Evolutionary conservation across 305 asterid genomes (phyloP), one percentile per base, ranked within the genome.

Genomic region (Fraxinus latifolia): DNA sequence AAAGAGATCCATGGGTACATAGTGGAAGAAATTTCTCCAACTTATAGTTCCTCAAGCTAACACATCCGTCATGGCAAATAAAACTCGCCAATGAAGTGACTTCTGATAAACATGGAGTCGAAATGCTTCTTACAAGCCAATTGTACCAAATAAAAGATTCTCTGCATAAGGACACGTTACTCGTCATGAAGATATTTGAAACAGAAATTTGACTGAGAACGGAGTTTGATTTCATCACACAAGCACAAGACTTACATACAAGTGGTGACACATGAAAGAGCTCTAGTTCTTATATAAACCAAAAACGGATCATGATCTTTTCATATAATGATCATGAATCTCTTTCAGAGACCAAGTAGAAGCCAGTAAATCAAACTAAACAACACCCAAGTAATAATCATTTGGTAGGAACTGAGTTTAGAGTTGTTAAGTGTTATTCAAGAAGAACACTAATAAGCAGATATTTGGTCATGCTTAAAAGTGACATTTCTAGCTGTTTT

Each of bases 131-230:
- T 25, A 65, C 82, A 12, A 83, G 80, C 85, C 85, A 68, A 81
- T 80, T 67, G 77, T 60, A 82, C 79, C 84, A 34, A 72, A 81
- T 73, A 50, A 78, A 77, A 84, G 80, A 72, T 14, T 75, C 86
- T 89, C 93, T 91, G 88, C 88, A 88, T 79, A 47, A 79, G 58
- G 29, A 84, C 79, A 83, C 7, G 76, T 32, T 25, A n/a, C 71
- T 39, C 32, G 70, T 87, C 73, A 84, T 44, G 36, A 27, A 67
- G 36, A 21, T 27, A 7, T 60, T 60, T 60, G 70, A 60, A 60
- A 17, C 31, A 7, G 70, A 60, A 7, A 60, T 15, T 53, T 15
- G 62, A 53, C 1, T 62, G 29, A 67, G 19, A 29, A 27, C 17
- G 3, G n/a, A 67, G 7, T 21, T 27, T 67, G 74, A 67, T 27